These are phyloP conservation scores for Phytopythium mirpurense DNA, from an alignment of 352 stramenopile genomes.

Conservation along the genomic window DNA sequence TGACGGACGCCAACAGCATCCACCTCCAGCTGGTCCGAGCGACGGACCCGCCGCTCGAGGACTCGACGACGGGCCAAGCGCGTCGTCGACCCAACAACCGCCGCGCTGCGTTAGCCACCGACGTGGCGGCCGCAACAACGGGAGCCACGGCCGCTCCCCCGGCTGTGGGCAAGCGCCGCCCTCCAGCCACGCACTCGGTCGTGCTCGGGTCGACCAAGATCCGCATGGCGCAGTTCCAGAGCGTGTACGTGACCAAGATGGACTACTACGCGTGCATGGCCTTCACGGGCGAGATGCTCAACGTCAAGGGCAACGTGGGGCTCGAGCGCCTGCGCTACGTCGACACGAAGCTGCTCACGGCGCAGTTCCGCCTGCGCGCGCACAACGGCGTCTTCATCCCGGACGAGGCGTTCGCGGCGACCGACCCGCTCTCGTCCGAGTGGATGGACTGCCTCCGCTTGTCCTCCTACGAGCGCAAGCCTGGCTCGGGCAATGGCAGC, in stretches of 20 bases:
- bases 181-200: conserved; percentile 29
- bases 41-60: conserved; percentile 64
- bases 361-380: conserved; percentile 51
- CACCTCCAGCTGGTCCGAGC: conserved; percentile 71
- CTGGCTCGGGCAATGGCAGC: conserved; percentile 1
- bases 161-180: not conserved
- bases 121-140: not conserved
- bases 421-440: conserved; percentile 59
- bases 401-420: conserved; percentile 55
- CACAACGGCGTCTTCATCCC: conserved; percentile 74
- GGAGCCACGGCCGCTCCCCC: too few relatives aligned
- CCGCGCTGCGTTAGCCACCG: conserved; percentile 33
- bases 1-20: conserved; percentile 72
- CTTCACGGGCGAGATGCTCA: conserved; percentile 72
- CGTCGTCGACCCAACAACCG: conserved; percentile 26
- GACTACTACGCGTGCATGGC: conserved; percentile 84
- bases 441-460: conserved; percentile 79
- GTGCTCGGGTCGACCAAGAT: conserved; percentile 70
- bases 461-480: conserved; percentile 21
- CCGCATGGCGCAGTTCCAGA: conserved; percentile 75
- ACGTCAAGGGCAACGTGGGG: conserved; percentile 80
- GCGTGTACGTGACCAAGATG: conserved; percentile 79
- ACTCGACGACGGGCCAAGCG: conserved; percentile 24
- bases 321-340: conserved; percentile 73
- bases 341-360: conserved; percentile 56